phyloP scores from a whole-genome alignment of 192 early-diverging fungal species.

The Lobosporangium transversale region DNA sequence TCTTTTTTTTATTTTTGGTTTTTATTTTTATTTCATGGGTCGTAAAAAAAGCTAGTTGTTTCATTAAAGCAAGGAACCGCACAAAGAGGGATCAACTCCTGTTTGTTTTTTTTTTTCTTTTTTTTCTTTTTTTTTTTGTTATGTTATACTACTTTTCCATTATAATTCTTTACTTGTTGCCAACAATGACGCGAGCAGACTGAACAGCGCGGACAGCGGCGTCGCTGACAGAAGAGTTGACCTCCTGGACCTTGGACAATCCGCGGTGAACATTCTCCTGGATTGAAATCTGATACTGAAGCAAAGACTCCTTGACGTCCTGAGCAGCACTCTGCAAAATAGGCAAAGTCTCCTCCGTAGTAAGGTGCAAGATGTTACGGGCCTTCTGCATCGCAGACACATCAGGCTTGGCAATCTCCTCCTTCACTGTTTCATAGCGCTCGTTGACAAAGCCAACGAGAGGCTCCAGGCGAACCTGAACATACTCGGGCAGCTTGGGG shows the following conservation, averaged over 20 bases:
- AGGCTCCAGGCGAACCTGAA: conserved; percentile 58
- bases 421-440: conserved; percentile 59
- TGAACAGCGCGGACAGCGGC: conserved; percentile 39
- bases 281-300: conserved; percentile 40
- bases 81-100: background rate
- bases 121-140: too few species aligned
- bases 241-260: conserved; percentile 46
- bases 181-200: conserved; percentile 38
- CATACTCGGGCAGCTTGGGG: conserved; percentile 54
- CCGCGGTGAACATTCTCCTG: conserved; percentile 49
- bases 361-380: conserved; percentile 60
- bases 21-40: background rate
- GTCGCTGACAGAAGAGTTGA: conserved; percentile 44
- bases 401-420: conserved; percentile 58
- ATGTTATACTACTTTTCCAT: too few species aligned
- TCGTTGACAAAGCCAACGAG: conserved; percentile 59
- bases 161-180: conserved; percentile 34
- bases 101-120: too few species aligned
- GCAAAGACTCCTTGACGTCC: conserved; percentile 55
- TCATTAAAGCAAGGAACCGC: conserved; percentile 2
- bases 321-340: conserved; percentile 55
- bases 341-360: conserved; percentile 61
- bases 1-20: background rate
- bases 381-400: conserved; percentile 64
- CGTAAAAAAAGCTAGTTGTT: background rate